Conservation (phyloP, 2,329 filamentous ascomycete species). For the Xylaria polymorpha region DNA sequence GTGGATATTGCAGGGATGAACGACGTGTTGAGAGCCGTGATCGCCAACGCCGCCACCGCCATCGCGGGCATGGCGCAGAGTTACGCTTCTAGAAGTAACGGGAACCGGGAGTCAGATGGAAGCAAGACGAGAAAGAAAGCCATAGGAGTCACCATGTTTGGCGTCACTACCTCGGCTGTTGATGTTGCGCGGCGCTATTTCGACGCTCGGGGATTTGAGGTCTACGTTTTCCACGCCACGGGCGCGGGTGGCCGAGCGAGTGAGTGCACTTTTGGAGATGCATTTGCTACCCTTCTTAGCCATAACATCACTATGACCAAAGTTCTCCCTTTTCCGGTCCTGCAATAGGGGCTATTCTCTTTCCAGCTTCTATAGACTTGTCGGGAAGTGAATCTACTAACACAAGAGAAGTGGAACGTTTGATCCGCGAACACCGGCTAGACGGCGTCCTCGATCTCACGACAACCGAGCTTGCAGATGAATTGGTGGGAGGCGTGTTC, state of each 20-base stretch:
- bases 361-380: not conserved
- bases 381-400: not conserved
- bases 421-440: constrained; percentile 67
- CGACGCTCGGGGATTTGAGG: constrained; percentile 61
- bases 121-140: constrained; percentile 52
- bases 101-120: constrained; percentile 36
- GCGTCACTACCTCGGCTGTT: constrained; percentile 76
- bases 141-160: constrained; percentile 78
- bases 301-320: not conserved
- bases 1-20: constrained; percentile 77
- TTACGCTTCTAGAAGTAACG: constrained; percentile 49
- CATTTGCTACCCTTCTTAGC: not conserved
- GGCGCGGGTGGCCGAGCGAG: constrained; percentile 73
- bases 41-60: constrained; percentile 72
- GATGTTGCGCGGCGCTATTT: constrained; percentile 65
- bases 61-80: constrained; percentile 68
- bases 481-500: constrained; percentile 71
- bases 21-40: constrained; percentile 64
- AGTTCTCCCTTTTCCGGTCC: too few species aligned
- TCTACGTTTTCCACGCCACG: constrained; percentile 76
- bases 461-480: constrained; percentile 75
- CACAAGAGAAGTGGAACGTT: constrained; percentile 64
- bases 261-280: constrained; percentile 18
- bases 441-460: constrained; percentile 78
- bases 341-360: not conserved